Conservation (phyloP, 2,329 filamentous ascomycete species). For the Penicillium sp. region DNA sequence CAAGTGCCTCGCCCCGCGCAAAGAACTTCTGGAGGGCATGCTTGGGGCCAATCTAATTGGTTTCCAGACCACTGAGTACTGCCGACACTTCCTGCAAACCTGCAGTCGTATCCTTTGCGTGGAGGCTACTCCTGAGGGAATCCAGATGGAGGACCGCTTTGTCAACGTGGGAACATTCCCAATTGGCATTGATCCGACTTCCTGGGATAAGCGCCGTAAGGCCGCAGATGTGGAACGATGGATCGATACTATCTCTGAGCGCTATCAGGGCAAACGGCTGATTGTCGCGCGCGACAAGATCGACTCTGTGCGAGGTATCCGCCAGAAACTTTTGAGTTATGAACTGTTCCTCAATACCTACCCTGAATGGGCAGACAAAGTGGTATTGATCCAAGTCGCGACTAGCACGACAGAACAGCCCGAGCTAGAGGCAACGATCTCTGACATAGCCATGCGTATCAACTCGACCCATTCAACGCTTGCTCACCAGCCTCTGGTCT, state of each 20-base stretch:
- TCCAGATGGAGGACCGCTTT: conserved; percentile 89
- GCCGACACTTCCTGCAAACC: conserved; percentile 90
- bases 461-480: conserved; percentile 89
- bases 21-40: conserved; percentile 85
- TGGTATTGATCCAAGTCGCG: conserved; percentile 90
- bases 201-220: conserved; percentile 67
- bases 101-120: conserved; percentile 89
- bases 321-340: conserved; percentile 88
- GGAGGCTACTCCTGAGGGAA: conserved; percentile 81
- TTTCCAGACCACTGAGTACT: conserved; percentile 92
- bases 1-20: conserved; percentile 81
- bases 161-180: conserved; percentile 82
- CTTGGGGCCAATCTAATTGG: conserved; percentile 88
- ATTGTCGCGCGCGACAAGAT: conserved; percentile 94
- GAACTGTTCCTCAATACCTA: conserved; percentile 94
- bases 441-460: conserved; percentile 90
- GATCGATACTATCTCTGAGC: conserved; percentile 75
- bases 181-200: conserved; percentile 86
- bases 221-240: conserved; percentile 72
- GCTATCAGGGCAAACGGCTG: conserved; percentile 82
- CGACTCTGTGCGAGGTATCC: conserved; percentile 85
- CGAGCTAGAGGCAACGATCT: conserved; percentile 82
- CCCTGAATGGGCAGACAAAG: conserved; percentile 80
- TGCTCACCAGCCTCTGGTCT: conserved; percentile 87
- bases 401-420: conserved; percentile 85